Evolutionary conservation across 2,329 filamentous ascomycete genomes (phyloP).

Genomic region (Colletotrichum agaves): DNA sequence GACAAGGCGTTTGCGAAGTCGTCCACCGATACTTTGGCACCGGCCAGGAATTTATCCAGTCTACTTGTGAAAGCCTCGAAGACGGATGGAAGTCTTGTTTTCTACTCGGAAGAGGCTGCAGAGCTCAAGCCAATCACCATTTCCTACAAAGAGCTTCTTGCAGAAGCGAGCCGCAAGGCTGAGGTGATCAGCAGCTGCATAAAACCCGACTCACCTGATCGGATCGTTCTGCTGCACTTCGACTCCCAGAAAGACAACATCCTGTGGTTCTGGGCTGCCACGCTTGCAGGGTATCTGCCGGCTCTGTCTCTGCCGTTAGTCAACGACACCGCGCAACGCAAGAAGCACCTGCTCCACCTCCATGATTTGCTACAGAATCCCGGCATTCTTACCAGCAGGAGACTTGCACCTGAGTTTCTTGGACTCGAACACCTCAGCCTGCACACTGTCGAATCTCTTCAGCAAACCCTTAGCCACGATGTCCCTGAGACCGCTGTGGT

Average conservation of each 20-base stretch:
- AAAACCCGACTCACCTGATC: conserved; percentile 6
- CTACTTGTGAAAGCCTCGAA: neutral
- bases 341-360: conserved; percentile 22
- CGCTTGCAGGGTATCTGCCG: conserved; percentile 14
- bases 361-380: conserved; percentile 11
- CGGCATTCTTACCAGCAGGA: conserved; percentile 14
- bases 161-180: conserved; percentile 16
- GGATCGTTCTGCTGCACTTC: conserved; percentile 26
- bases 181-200: conserved; percentile 1
- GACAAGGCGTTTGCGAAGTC: neutral
- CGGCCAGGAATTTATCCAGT: neutral
- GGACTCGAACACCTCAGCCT: conserved; percentile 19
- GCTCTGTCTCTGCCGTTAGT: conserved; percentile 23
- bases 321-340: conserved; percentile 25
- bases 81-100: neutral
- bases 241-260: conserved; percentile 26
- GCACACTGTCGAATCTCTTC: conserved; percentile 12
- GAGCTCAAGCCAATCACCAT: neutral
- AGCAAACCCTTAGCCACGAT: too few species aligned
- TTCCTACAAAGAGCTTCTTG: conserved; percentile 14
- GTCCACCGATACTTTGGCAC: neutral
- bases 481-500: neutral
- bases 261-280: conserved; percentile 33
- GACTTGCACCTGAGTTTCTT: conserved; percentile 16
- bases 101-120: conserved; percentile 8